Evolutionary conservation across 1,284 basidiomycete species (phyloP).

Genomic region (Kalmanozyma brasiliensis): DNA sequence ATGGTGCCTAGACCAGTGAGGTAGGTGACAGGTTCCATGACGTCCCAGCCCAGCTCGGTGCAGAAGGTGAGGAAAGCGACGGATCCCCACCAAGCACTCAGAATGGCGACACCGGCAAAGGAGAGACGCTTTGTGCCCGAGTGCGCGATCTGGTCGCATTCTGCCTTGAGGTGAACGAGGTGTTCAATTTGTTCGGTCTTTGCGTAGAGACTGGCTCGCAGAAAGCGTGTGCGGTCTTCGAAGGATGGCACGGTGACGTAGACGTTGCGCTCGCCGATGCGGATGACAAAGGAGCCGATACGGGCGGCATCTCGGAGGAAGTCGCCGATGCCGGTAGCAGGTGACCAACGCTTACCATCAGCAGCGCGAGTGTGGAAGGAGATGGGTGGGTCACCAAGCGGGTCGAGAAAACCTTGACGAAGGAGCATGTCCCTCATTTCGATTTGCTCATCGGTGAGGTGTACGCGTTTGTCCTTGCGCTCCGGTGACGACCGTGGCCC

Average conservation of each 20-base stretch:
- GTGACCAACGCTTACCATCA: conserved; percentile 60
- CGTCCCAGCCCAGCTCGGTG: conserved; percentile 56
- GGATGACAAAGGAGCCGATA: conserved; percentile 56
- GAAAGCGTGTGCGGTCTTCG: conserved; percentile 57
- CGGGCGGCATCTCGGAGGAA: conserved; percentile 59
- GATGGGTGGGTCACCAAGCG: conserved; percentile 55
- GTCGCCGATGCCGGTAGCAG: conserved; percentile 60
- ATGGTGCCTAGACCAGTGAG: conserved; percentile 58
- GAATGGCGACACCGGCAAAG: conserved; percentile 50
- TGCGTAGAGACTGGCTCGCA: conserved; percentile 47
- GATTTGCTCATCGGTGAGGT: conserved; percentile 31
- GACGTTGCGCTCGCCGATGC: conserved; percentile 52
- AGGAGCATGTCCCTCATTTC: conserved; percentile 43
- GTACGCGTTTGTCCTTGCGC: conserved; percentile 38
- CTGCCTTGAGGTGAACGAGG: conserved; percentile 53
- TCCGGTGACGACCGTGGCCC: conserved; percentile 32
- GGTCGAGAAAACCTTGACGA: conserved; percentile 46
- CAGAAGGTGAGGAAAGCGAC: conserved; percentile 58
- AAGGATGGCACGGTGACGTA: conserved; percentile 57
- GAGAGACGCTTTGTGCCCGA: conserved; percentile 52
- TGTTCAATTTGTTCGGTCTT: conserved; percentile 57
- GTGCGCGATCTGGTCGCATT: conserved; percentile 58
- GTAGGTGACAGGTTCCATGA: conserved; percentile 57
- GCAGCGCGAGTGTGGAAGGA: conserved; percentile 56
- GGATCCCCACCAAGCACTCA: conserved; percentile 55